Evolutionary conservation across 441 rosid genomes (phyloP).

Genomic region (Populus trichocarpa): DNA sequence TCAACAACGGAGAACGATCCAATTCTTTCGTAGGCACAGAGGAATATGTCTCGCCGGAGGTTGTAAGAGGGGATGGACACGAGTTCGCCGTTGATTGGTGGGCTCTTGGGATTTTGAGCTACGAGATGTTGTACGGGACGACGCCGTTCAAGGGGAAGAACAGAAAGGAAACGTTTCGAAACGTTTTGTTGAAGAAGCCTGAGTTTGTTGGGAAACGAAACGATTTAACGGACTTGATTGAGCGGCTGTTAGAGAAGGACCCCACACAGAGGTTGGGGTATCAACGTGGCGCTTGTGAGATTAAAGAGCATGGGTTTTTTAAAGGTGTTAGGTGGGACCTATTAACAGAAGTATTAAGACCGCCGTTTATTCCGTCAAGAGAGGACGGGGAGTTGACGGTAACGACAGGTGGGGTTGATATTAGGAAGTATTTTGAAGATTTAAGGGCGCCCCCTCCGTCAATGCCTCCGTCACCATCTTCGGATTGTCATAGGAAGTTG

Average conservation of each 20-base stretch:
- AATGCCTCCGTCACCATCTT: conserved; percentile 38
- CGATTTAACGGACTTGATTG: conserved; percentile 62
- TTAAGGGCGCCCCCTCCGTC: conserved; percentile 51
- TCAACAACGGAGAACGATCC: conserved; percentile 53
- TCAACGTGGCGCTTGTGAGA: conserved; percentile 60
- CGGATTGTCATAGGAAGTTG: conserved; percentile 24
- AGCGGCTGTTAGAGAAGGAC: conserved; percentile 64
- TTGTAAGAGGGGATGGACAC: conserved; percentile 81
- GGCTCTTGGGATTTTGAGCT: conserved; percentile 75
- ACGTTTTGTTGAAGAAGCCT: conserved; percentile 56
- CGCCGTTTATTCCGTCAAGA: conserved; percentile 65
- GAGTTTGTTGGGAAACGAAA: conserved; percentile 53
- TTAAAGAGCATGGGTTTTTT: conserved; percentile 76
- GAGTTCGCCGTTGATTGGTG: conserved; percentile 98
- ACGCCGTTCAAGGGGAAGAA: conserved; percentile 77
- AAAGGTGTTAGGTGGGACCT: conserved; percentile 71
- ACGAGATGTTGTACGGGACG: conserved; percentile 80
- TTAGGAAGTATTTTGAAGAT: conserved; percentile 50
- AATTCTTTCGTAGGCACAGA: conserved; percentile 92
- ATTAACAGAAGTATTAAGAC: conserved; percentile 64
- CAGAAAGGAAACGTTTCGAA: conserved; percentile 80
- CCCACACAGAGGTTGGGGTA: conserved; percentile 66
- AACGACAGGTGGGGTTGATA: conserved; percentile 31
- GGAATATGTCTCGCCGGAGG: conserved; percentile 90
- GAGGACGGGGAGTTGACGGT: conserved; percentile 36